A percentile compares a stretch with the other conserved stretches of the same genome.
These are phyloP conservation scores for Exophiala sp. DNA, from an alignment of 2,329 filamentous ascomycete genomes.

Conservation along the genomic window DNA sequence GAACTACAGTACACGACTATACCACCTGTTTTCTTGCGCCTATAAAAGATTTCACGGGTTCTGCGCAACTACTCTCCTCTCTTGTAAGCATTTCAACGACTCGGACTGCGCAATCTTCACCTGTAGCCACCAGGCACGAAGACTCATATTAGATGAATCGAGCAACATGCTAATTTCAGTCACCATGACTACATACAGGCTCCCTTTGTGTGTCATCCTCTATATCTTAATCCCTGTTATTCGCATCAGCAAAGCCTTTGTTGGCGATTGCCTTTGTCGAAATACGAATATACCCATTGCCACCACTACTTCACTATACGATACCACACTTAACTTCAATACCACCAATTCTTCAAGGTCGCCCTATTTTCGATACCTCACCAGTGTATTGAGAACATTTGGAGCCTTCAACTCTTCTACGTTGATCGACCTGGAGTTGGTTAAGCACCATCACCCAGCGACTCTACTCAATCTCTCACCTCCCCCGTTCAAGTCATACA, in stretches of 20 bases:
- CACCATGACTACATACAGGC: conserved; percentile 21
- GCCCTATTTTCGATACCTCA: not conserved
- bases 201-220: conserved; percentile 6
- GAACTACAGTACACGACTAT: too few species aligned
- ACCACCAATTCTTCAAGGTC: not conserved
- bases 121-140: not conserved
- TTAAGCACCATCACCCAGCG: conserved; percentile 1
- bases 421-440: not conserved
- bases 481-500: conserved; percentile 18
- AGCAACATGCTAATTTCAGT: conserved; percentile 21
- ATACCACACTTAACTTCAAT: not conserved
- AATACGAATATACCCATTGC: conserved; percentile 1
- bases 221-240: conserved; percentile 5
- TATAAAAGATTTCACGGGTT: too few species aligned
- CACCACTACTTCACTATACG: not conserved
- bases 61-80: not conserved
- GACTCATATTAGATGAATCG: conserved; percentile 13
- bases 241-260: not conserved
- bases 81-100: conserved; percentile 8
- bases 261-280: conserved; percentile 1
- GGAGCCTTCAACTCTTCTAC: not conserved
- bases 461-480: conserved; percentile 11
- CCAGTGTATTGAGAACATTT: not conserved
- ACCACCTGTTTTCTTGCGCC: too few species aligned
- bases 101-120: conserved; percentile 3